Evolutionary conservation across 345 rosid species (phyloP).

Genomic region (Linum trigynum): DNA sequence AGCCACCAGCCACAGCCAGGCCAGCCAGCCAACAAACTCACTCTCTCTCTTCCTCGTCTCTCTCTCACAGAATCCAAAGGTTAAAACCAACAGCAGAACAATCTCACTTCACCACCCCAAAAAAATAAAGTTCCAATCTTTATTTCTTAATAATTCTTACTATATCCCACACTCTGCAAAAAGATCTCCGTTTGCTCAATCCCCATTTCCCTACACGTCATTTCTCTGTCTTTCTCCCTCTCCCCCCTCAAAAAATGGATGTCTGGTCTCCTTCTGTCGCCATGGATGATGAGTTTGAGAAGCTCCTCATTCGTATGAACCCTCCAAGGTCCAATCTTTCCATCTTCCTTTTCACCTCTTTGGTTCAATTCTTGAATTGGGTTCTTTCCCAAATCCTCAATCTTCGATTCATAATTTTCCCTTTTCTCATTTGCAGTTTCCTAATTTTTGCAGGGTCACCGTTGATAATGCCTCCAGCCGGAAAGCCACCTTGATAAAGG

Average conservation of each 20-base stretch:
- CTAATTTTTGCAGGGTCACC: constrained; percentile 47
- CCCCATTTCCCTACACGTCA: too few relatives aligned
- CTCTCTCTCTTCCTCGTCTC: neutral
- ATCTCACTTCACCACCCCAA: too few relatives aligned
- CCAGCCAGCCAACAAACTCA: constrained; percentile 2
- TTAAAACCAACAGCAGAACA: too few relatives aligned
- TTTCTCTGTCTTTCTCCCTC: neutral
- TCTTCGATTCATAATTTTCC: constrained; percentile 11
- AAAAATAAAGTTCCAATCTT: too few relatives aligned
- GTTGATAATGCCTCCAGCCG: constrained; percentile 55
- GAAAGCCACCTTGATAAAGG: constrained; percentile 61
- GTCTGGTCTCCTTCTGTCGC: constrained; percentile 45
- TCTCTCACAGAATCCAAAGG: neutral
- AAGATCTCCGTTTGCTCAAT: too few relatives aligned
- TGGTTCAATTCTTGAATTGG: constrained; percentile 9
- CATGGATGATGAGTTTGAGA: constrained; percentile 58
- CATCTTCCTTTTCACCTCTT: neutral
- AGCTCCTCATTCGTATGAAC: constrained; percentile 67
- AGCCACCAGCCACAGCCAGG: constrained; percentile 29
- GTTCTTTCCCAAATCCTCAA: constrained; percentile 7
- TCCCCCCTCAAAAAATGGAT: constrained; percentile 36
- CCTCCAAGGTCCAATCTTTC: constrained; percentile 52
- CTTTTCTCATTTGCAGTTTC: constrained; percentile 7
- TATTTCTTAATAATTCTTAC: too few relatives aligned
- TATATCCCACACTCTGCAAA: too few relatives aligned